Evolutionary conservation across 73 alveolate species (phyloP), one percentile per base, ranked within the genome.

Genomic region (Symbiodinium natans): DNA sequence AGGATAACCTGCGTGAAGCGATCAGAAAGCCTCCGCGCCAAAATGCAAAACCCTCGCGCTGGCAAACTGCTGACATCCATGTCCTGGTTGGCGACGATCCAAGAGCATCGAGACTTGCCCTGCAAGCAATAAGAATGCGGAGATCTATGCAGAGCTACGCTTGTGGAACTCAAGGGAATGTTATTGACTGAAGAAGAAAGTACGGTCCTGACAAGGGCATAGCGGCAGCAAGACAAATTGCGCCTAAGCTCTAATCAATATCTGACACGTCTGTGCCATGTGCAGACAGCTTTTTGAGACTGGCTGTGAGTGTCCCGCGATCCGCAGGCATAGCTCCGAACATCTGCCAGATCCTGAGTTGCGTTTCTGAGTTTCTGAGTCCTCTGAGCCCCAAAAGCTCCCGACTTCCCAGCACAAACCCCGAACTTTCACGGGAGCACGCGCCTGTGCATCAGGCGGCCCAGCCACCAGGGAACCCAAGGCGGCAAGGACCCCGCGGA

Each of bases 171-270:
- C n/a, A n/a, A n/a, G n/a, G n/a, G n/a, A n/a, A n/a, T n/a, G n/a
- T n/a, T n/a, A n/a, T n/a, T n/a, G n/a, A n/a, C n/a, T n/a, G n/a
- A n/a, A n/a, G n/a, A n/a, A n/a, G n/a, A n/a, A n/a, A n/a, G n/a
- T n/a, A n/a, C 75, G 25, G 27, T 56, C 95, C 95, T 88, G 9
- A 83, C 95, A 40, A 88, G 39, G 40, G 95, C 95, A 63, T 63
- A 88, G 71, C 95, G 95, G 73, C 95, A 88, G 33, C 95, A 88
- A 73, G 95, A 88, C 86, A 88, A 40, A 71, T 88, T 88, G 36
- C 95, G 95, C 95, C 95, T 88, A 38, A 25, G 38, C 9, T 31
- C 9, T 13, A 63, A 39, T 29, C 34, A 33, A 2, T 21, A 56
- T 21, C 1, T 56, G 27, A 21, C 17, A 21, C 75, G 17, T 56